phyloP scores from a whole-genome alignment of 2,329 filamentous ascomycete species.

The Chalara sp. region DNA sequence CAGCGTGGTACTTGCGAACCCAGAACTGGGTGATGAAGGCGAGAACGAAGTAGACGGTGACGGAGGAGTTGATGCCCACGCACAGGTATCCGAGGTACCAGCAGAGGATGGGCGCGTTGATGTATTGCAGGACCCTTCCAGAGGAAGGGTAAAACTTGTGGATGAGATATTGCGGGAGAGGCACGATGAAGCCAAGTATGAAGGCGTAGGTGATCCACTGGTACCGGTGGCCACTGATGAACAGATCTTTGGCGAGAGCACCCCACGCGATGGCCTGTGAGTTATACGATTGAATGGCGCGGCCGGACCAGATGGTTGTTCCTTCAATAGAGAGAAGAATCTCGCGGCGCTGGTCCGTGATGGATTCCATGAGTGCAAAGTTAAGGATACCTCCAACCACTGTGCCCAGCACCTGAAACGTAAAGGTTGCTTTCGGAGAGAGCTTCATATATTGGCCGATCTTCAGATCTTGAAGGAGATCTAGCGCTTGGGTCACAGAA shows the following conservation, averaged over 20 bases:
- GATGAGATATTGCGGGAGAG: conserved; percentile 31
- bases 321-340: conserved; percentile 35
- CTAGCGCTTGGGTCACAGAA: conserved; percentile 36
- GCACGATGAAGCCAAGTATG: conserved; percentile 36
- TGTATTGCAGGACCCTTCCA: conserved; percentile 46
- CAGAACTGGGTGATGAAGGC: conserved; percentile 63
- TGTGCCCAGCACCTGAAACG: conserved; percentile 34
- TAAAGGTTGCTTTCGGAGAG: conserved; percentile 30
- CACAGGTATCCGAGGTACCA: conserved; percentile 57
- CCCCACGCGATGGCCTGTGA: conserved; percentile 32
- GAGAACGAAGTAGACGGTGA: conserved; percentile 61
- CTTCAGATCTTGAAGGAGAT: conserved; percentile 41
- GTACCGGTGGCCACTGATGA: conserved; percentile 33
- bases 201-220: conserved; percentile 33
- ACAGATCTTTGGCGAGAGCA: conserved; percentile 34
- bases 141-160: conserved; percentile 53
- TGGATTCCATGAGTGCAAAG: conserved; percentile 49
- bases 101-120: conserved; percentile 63
- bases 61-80: conserved; percentile 63
- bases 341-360: conserved; percentile 35
- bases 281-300: conserved; percentile 40
- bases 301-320: conserved; percentile 40
- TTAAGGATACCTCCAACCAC: conserved; percentile 37
- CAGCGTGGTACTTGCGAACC: conserved; percentile 58
- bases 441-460: conserved; percentile 42